phyloP scores from a whole-genome alignment of 2,329 filamentous ascomycete genomes.

The Ambrosiella xylebori region DNA sequence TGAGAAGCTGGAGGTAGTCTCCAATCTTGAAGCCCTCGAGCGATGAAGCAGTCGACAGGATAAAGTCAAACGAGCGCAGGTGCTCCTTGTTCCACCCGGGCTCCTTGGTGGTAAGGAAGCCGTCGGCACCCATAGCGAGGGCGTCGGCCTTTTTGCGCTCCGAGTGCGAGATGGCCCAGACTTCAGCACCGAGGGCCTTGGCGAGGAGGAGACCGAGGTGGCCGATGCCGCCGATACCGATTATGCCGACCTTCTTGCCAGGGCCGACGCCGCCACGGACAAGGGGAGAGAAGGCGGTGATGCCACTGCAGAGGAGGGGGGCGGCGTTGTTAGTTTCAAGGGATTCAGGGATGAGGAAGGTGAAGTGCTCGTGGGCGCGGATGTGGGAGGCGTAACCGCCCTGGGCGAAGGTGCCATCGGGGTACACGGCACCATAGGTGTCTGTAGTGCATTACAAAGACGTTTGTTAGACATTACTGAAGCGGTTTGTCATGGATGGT shows the following conservation, averaged over 20 bases:
- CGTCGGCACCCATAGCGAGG: conserved; percentile 35
- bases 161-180: conserved; percentile 38
- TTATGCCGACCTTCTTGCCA: conserved; percentile 46
- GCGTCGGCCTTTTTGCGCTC: conserved; percentile 39
- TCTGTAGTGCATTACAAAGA: conserved; percentile 20
- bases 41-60: conserved; percentile 53
- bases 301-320: conserved; percentile 66
- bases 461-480: background rate
- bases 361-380: conserved; percentile 59
- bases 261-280: conserved; percentile 54
- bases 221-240: conserved; percentile 53
- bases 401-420: conserved; percentile 43
- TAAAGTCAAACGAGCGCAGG: conserved; percentile 47
- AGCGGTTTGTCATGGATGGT: background rate
- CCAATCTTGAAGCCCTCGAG: conserved; percentile 49
- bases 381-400: conserved; percentile 48
- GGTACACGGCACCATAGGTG: conserved; percentile 41
- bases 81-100: conserved; percentile 34
- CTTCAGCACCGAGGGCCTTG: conserved; percentile 40
- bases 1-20: conserved; percentile 56
- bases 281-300: conserved; percentile 61
- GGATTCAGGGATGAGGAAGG: conserved; percentile 54
- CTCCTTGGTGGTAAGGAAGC: conserved; percentile 38
- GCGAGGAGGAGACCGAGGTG: conserved; percentile 52
- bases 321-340: conserved; percentile 45